Evolutionary conservation across 306 rosid genomes (phyloP).

Genomic region (Vigna nakashimae): DNA sequence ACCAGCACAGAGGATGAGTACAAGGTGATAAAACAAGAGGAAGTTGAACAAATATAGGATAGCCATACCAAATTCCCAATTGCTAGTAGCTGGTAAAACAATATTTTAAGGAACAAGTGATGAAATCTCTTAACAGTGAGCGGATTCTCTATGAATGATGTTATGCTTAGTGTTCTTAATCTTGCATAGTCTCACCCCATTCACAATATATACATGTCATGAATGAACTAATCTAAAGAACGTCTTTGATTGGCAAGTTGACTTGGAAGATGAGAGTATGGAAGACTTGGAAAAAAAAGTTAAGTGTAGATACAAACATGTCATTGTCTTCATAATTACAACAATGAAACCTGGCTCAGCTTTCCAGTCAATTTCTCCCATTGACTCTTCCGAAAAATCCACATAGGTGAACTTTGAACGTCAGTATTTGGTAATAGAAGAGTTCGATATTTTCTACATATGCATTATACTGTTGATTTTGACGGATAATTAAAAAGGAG

Average conservation of each 20-base stretch:
- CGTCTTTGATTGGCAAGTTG: slow-evolving; percentile 33
- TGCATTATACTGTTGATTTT: not conserved
- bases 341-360: not conserved
- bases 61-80: slow-evolving; percentile 34
- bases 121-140: not conserved
- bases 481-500: not conserved
- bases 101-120: slow-evolving; percentile 6
- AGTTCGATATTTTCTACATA: not conserved
- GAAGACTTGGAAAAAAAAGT: slow-evolving; percentile 16
- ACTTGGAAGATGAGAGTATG: slow-evolving; percentile 19
- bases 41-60: slow-evolving; percentile 7
- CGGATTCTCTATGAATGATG: not conserved
- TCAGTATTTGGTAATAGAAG: not conserved
- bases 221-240: not conserved
- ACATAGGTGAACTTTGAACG: not conserved
- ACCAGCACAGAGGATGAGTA: slow-evolving; percentile 21
- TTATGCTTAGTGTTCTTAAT: not conserved
- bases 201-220: slow-evolving; percentile 10
- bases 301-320: not conserved
- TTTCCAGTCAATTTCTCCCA: slow-evolving; percentile 3
- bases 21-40: slow-evolving; percentile 12
- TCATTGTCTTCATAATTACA: not conserved
- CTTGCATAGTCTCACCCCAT: not conserved
- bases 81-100: too few species aligned
- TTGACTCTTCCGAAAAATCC: not conserved